Conservation (phyloP, 306 rosid genomes). For the Bauhinia variegata region DNA sequence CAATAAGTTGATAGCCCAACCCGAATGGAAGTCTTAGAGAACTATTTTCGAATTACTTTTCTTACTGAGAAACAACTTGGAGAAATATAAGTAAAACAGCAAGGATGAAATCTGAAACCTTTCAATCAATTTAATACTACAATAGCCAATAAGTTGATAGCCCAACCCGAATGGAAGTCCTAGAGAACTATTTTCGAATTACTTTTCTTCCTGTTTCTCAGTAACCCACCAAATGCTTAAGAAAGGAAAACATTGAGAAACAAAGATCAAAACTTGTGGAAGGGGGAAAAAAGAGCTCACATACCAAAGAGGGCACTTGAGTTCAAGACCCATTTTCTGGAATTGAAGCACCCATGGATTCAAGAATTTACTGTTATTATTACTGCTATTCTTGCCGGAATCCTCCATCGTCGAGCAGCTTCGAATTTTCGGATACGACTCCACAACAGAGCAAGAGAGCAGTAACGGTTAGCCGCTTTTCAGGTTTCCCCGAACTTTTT, state of each 20-base stretch:
- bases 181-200: neutral
- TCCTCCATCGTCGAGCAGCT: conserved; percentile 49
- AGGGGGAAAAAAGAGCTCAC: neutral
- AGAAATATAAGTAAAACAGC: too few species aligned
- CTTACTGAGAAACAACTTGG: too few species aligned
- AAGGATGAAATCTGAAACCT: too few species aligned
- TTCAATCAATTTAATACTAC: too few species aligned
- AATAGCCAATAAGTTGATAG: too few species aligned
- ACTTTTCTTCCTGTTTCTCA: neutral
- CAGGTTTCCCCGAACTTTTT: too few species aligned
- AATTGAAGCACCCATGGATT: conserved; percentile 77
- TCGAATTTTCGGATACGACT: too few species aligned
- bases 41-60: neutral
- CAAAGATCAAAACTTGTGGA: neutral
- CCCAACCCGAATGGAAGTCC: neutral
- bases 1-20: too few species aligned
- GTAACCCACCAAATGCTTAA: neutral
- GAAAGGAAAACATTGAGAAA: neutral
- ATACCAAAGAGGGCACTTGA: conserved; percentile 93
- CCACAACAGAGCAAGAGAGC: neutral
- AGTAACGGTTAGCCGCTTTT: neutral
- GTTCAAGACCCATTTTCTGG: conserved; percentile 85
- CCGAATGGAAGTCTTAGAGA: neutral
- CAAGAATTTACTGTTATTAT: conserved; percentile 14
- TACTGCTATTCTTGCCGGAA: conserved; percentile 23